These are phyloP conservation scores for Theobroma grandiflorum DNA, from an alignment of 441 rosid species.

Conservation along the genomic window DNA sequence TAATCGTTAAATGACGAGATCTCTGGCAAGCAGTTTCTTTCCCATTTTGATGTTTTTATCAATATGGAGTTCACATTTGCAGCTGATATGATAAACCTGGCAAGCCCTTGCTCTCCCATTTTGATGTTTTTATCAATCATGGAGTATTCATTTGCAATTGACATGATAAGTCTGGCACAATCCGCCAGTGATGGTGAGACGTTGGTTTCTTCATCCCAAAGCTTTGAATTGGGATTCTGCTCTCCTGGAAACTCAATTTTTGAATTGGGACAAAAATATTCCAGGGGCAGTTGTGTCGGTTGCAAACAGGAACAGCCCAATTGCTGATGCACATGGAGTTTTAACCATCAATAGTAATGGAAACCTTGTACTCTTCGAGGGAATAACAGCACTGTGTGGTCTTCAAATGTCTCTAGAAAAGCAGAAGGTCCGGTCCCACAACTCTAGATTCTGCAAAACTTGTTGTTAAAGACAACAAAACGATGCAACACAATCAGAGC, in stretches of 20 bases:
- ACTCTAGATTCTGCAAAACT: conserved; percentile 14
- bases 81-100: not conserved
- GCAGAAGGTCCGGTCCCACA: not conserved
- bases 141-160: conserved; percentile 17
- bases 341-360: not conserved
- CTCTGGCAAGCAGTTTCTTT: no score
- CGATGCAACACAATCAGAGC: not conserved
- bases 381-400: not conserved
- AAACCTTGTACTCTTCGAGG: not conserved
- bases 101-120: not conserved
- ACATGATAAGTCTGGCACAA: conserved; percentile 23
- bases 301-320: conserved; percentile 18
- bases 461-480: not conserved
- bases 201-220: conserved; percentile 29
- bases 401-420: not conserved
- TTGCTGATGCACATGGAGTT: conserved; percentile 31
- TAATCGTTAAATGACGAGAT: no score
- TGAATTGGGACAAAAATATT: conserved; percentile 28
- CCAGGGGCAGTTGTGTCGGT: conserved; percentile 25
- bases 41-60: no score
- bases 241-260: conserved; percentile 28
- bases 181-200: conserved; percentile 34
- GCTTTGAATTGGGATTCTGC: conserved; percentile 48
- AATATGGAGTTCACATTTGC: no score
- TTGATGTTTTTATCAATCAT: conserved; percentile 5